phyloP scores from a whole-genome alignment of 148 eudicot genomes.

The Chenopodium formosanum region DNA sequence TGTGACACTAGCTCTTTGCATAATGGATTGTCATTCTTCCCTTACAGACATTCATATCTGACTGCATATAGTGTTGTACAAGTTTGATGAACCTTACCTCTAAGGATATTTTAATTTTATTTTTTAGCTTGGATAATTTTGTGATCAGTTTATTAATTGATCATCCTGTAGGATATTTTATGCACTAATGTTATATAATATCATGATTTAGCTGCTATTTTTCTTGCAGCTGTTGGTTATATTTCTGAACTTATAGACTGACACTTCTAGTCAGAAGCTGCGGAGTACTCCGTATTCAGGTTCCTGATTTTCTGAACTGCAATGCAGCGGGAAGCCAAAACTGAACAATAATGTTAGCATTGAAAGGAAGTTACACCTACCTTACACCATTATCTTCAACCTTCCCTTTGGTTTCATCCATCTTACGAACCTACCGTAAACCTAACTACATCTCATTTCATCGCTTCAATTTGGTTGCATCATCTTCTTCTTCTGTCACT shows the following conservation, averaged over 20 bases:
- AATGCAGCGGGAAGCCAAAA: too few relatives aligned
- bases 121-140: background rate
- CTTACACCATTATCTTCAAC: background rate
- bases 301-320: too few relatives aligned
- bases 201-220: slow-evolving; percentile 10
- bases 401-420: background rate
- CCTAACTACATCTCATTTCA: background rate
- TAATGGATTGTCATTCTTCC: background rate
- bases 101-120: background rate
- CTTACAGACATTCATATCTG: slow-evolving; percentile 81
- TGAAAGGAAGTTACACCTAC: slow-evolving; percentile 28
- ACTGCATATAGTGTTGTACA: slow-evolving; percentile 88
- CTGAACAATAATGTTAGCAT: slow-evolving; percentile 30
- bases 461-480: background rate
- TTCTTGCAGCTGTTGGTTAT: slow-evolving; percentile 58
- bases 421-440: background rate
- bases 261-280: too few relatives aligned
- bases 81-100: slow-evolving; percentile 41
- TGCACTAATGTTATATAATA: background rate
- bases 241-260: too few relatives aligned
- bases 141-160: background rate
- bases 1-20: background rate
- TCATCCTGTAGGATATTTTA: background rate
- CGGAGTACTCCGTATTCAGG: too few relatives aligned
- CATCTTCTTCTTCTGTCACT: background rate